phyloP scores from a whole-genome alignment of 257 asterid species.

The Solanum sitiens region DNA sequence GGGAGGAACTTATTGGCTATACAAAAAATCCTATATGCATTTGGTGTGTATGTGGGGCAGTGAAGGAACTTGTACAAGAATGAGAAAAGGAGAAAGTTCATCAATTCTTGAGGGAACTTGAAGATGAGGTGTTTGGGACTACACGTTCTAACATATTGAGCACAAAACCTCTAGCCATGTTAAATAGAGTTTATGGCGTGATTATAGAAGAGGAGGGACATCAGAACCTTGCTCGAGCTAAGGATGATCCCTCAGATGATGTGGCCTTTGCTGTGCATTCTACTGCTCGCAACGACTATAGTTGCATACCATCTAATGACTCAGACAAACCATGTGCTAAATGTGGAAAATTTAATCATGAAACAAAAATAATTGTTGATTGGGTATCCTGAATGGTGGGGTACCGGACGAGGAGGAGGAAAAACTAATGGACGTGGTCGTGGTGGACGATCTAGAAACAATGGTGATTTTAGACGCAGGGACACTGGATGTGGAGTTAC shows the following conservation, averaged over 20 bases:
- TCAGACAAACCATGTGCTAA: not conserved
- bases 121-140: not conserved
- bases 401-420: no score
- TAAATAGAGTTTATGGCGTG: not conserved
- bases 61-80: not conserved
- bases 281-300: not conserved
- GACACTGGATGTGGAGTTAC: no score
- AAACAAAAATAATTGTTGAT: no score
- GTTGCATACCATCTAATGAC: not conserved
- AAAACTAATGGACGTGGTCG: no score
- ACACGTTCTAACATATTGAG: not conserved
- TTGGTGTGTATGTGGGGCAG: not conserved
- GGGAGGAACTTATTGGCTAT: not conserved
- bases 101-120: not conserved
- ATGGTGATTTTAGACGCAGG: no score
- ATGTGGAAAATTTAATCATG: no score
- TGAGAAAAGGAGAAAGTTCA: not conserved
- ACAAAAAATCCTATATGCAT: not conserved
- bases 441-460: no score
- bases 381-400: no score
- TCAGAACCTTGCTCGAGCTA: not conserved
- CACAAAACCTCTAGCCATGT: not conserved
- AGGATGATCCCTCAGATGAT: not conserved
- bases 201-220: no score
- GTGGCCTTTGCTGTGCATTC: not conserved